Percentiles rank a stretch among this genome's conserved stretches.
Evolutionary conservation across 1,139 yeast genomes (phyloP).

Genomic region (Suhomyces yuchorum): DNA sequence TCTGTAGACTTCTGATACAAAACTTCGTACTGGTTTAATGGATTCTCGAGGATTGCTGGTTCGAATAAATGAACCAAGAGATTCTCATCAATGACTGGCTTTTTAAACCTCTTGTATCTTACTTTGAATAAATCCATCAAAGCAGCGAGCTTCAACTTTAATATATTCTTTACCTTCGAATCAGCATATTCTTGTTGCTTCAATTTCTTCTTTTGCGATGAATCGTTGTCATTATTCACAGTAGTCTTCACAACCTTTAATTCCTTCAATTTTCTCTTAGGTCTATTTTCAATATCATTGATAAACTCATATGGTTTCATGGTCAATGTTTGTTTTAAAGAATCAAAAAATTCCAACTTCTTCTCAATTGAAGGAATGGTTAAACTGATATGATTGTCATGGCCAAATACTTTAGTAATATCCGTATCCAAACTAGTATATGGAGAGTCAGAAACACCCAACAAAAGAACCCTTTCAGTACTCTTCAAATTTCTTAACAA

Average conservation of each 20-base stretch:
- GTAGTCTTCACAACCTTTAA: constrained; percentile 31
- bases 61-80: constrained; percentile 77
- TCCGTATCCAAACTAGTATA: constrained; percentile 37
- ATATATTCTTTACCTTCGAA: constrained; percentile 76
- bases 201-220: constrained; percentile 32
- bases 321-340: constrained; percentile 54
- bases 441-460: constrained; percentile 69
- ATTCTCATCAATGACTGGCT: constrained; percentile 84
- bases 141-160: constrained; percentile 83
- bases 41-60: constrained; percentile 43
- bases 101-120: constrained; percentile 85
- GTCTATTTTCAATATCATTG: constrained; percentile 54
- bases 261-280: constrained; percentile 47
- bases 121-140: constrained; percentile 86
- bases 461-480: constrained; percentile 71
- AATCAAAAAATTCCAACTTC: constrained; percentile 56
- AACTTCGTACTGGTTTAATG: constrained; percentile 42
- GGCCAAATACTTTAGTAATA: constrained; percentile 55
- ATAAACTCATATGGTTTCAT: constrained; percentile 69
- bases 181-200: constrained; percentile 69
- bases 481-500: constrained; percentile 69
- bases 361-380: constrained; percentile 40
- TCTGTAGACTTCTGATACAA: constrained; percentile 62
- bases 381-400: constrained; percentile 50
- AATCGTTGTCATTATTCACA: constrained; percentile 16